A percentile compares a stretch with the other conserved stretches of the same genome.
Conservation (phyloP, 257 asterid genomes). For the Penstemon eatonii region DNA sequence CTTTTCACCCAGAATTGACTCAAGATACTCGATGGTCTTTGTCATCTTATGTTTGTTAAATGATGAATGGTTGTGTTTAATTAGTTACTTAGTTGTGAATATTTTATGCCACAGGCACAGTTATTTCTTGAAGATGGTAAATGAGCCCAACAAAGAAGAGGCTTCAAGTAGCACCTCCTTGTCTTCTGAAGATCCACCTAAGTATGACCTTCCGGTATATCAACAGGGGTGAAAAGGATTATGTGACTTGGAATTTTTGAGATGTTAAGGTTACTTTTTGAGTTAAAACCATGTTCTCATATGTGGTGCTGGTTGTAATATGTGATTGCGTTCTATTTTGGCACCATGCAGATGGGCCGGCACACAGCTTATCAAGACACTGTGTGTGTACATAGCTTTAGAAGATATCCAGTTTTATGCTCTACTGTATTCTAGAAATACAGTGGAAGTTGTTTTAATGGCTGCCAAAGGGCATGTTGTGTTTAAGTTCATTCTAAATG, state of each 20-base stretch:
- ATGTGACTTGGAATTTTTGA: too few species aligned
- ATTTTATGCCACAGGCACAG: conserved; percentile 59
- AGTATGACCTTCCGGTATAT: conserved; percentile 52
- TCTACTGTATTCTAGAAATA: too few species aligned
- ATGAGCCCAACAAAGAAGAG: conserved; percentile 40
- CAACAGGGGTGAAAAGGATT: conserved; percentile 20
- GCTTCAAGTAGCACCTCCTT: conserved; percentile 47
- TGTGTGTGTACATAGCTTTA: too few species aligned
- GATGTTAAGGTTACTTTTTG: background rate
- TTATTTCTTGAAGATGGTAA: conserved; percentile 73
- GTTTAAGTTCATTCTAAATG: too few species aligned
- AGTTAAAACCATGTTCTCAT: background rate
- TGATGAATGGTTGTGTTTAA: background rate
- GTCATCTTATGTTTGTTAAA: background rate
- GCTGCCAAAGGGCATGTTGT: too few species aligned
- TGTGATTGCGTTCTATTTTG: background rate
- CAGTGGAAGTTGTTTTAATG: too few species aligned
- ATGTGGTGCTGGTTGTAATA: background rate
- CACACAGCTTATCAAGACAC: too few species aligned
- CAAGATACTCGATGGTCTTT: conserved; percentile 85
- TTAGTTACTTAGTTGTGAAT: background rate
- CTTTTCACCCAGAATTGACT: conserved; percentile 98
- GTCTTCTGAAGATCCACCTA: conserved; percentile 29
- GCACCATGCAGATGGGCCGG: too few species aligned
- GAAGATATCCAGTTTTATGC: too few species aligned